phyloP scores from a whole-genome alignment of 2,329 filamentous ascomycete genomes.

The Fusarium coicis region DNA sequence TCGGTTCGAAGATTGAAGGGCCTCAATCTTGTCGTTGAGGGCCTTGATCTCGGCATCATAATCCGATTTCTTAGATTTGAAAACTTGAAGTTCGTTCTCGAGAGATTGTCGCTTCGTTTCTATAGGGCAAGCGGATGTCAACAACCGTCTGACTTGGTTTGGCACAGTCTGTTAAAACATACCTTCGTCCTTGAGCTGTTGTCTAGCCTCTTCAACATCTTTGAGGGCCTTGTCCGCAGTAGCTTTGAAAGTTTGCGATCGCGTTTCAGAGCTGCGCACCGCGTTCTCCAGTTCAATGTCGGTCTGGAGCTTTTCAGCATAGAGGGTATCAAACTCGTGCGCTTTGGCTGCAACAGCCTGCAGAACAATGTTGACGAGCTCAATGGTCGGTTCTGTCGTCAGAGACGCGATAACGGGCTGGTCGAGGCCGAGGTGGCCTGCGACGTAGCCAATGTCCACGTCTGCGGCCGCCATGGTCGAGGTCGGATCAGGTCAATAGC shows the following conservation, averaged over 20 bases:
- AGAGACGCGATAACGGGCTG: conserved; percentile 70
- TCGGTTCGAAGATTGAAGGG: conserved; percentile 90
- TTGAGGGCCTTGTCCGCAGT: conserved; percentile 85
- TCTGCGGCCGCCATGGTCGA: conserved; percentile 56
- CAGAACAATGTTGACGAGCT: conserved; percentile 81
- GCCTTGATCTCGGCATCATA: conserved; percentile 80
- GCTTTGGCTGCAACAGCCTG: conserved; percentile 80
- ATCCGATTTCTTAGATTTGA: conserved; percentile 79
- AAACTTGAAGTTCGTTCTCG: conserved; percentile 82
- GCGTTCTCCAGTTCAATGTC: conserved; percentile 95
- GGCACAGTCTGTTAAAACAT: conserved; percentile 43
- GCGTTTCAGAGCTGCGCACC: conserved; percentile 83
- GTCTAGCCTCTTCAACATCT: conserved; percentile 83
- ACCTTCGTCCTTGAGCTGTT: conserved; percentile 87
- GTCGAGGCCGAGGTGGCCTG: conserved; percentile 76
- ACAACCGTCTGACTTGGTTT: conserved; percentile 6
- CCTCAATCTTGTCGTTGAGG: conserved; percentile 83
- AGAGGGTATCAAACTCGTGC: conserved; percentile 82
- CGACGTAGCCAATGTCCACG: conserved; percentile 78
- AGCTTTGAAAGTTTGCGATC: conserved; percentile 82
- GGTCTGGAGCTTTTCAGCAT: conserved; percentile 86
- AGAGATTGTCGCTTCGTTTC: conserved; percentile 80
- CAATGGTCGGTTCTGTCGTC: conserved; percentile 76
- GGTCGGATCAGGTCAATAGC: conserved; percentile 40
- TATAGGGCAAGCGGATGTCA: conserved; percentile 50